A percentile compares a stretch with the other conserved stretches of the same genome.
Evolutionary conservation across 2,329 filamentous ascomycete genomes (phyloP).

Genomic region (Sarocladium kiliense): DNA sequence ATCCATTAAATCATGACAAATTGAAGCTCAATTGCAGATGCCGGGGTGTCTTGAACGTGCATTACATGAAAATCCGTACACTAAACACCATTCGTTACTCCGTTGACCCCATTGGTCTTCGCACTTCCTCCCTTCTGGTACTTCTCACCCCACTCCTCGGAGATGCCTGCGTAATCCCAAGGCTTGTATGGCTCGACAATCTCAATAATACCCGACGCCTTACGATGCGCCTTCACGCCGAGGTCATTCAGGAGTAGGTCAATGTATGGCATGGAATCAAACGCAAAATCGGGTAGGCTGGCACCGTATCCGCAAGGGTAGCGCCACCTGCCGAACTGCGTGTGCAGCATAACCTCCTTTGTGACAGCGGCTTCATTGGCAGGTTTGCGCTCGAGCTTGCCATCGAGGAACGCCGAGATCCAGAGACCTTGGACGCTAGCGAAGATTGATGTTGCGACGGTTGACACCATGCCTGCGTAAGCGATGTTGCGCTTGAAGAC

Average conservation of each 20-base stretch:
- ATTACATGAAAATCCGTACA: not conserved
- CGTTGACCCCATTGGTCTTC: not conserved
- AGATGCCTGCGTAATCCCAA: slow-evolving; percentile 18
- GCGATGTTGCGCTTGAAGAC: slow-evolving; percentile 23
- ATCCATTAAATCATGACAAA: no score
- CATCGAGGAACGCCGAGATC: slow-evolving; percentile 53
- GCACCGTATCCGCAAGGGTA: slow-evolving; percentile 61
- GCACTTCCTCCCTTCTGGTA: not conserved
- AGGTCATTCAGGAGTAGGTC: slow-evolving; percentile 58
- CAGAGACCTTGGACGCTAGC: slow-evolving; percentile 40
- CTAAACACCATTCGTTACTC: not conserved
- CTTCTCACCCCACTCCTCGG: slow-evolving; percentile 22
- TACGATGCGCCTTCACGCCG: slow-evolving; percentile 38
- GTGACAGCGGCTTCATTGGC: slow-evolving; percentile 33
- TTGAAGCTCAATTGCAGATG: no score
- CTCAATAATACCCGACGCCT: not conserved
- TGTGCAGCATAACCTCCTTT: slow-evolving; percentile 58
- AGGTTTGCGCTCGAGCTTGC: slow-evolving; percentile 32
- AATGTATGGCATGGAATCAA: slow-evolving; percentile 47
- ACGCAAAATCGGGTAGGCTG: slow-evolving; percentile 60
- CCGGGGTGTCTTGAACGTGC: no score
- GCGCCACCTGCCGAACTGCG: slow-evolving; percentile 65
- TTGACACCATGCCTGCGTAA: slow-evolving; percentile 26
- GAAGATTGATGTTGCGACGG: slow-evolving; percentile 27
- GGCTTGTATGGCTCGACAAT: slow-evolving; percentile 12